These are phyloP conservation scores for Pestalotiopsis sp. DNA, from an alignment of 2,329 filamentous ascomycete species.

Conservation along the genomic window DNA sequence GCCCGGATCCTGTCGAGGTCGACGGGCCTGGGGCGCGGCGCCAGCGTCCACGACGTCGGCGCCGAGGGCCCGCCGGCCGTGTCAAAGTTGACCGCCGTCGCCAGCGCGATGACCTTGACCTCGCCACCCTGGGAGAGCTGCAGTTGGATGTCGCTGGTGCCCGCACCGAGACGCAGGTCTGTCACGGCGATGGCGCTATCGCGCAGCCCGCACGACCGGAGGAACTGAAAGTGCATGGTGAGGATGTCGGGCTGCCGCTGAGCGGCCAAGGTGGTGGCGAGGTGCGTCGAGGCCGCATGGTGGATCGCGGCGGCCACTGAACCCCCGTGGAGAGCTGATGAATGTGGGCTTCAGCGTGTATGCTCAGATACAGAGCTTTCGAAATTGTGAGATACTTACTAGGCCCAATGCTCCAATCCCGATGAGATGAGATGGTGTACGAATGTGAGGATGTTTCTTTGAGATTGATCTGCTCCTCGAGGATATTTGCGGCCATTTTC, in stretches of 20 bases:
- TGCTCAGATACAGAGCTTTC: background rate
- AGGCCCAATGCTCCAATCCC: constrained; percentile 19
- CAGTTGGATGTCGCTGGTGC: constrained; percentile 19
- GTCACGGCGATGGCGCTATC: constrained; percentile 18
- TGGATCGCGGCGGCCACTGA: constrained; percentile 21
- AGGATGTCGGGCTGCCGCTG: constrained; percentile 23
- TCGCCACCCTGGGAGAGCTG: constrained; percentile 18
- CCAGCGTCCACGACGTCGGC: constrained; percentile 12
- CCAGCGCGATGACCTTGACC: constrained; percentile 17
- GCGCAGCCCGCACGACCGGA: constrained; percentile 17
- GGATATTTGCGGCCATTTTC: constrained; percentile 1
- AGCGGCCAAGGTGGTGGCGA: constrained; percentile 10
- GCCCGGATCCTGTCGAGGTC: constrained; percentile 19
- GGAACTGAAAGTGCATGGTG: constrained; percentile 25
- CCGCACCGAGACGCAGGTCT: constrained; percentile 18
- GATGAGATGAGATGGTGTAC: constrained; percentile 18
- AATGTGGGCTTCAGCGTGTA: background rate
- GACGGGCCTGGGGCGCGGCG: constrained; percentile 19
- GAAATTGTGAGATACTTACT: constrained; percentile 3
- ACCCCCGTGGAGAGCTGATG: constrained; percentile 22
- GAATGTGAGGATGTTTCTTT: constrained; percentile 5
- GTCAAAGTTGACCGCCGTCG: constrained; percentile 22
- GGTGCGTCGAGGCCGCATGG: constrained; percentile 17
- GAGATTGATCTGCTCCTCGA: constrained; percentile 20
- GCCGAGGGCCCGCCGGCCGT: constrained; percentile 17